These are phyloP conservation scores for Trichoderma arundinaceum DNA, from an alignment of 2,329 filamentous ascomycete species.

Conservation along the genomic window DNA sequence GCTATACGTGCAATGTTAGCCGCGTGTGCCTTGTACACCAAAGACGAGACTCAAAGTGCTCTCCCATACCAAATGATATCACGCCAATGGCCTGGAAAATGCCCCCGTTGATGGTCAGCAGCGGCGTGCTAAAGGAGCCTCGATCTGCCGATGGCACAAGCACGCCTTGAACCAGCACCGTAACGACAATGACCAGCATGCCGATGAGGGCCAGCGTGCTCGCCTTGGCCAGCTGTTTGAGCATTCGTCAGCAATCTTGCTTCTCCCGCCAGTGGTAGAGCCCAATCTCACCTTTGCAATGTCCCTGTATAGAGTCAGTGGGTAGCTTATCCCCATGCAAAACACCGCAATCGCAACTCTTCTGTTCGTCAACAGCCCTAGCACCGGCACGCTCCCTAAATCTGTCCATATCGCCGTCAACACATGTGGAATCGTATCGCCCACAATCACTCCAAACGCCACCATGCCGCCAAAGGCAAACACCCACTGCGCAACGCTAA, in stretches of 20 bases:
- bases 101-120: conserved; percentile 81
- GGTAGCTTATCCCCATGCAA: conserved; percentile 83
- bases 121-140: conserved; percentile 71
- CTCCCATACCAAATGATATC: conserved; percentile 84
- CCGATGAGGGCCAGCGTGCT: conserved; percentile 90
- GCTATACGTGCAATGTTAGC: conserved; percentile 45
- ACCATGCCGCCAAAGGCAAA: conserved; percentile 99
- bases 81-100: conserved; percentile 97
- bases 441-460: conserved; percentile 96
- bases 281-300: conserved; percentile 79
- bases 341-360: conserved; percentile 87
- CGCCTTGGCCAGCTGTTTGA: conserved; percentile 82
- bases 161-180: conserved; percentile 83
- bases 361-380: conserved; percentile 83
- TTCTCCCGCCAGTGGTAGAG: background rate
- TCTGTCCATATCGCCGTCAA: conserved; percentile 81
- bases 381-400: conserved; percentile 71
- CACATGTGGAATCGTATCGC: conserved; percentile 94
- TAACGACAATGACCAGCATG: conserved; percentile 88
- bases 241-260: background rate
- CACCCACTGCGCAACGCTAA: conserved; percentile 89
- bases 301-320: conserved; percentile 90
- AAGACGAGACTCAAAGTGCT: too few relatives aligned
- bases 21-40: too few relatives aligned
- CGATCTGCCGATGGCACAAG: conserved; percentile 73